Conservation (phyloP, 2,329 filamentous ascomycete species). For the Amauroascus niger region DNA sequence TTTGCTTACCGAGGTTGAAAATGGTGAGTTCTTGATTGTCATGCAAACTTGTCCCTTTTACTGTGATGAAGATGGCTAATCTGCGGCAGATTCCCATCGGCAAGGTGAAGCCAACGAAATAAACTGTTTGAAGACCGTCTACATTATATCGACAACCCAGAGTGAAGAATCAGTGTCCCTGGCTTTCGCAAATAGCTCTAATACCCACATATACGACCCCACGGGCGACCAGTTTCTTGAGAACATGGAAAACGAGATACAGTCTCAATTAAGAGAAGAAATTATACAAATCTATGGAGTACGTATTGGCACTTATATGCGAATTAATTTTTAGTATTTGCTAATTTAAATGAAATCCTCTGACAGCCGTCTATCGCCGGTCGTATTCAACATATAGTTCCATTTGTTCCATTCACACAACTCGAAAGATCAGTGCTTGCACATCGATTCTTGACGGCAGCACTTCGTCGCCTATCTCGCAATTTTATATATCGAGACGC, state of each 20-base stretch:
- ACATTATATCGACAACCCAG: constrained; percentile 31
- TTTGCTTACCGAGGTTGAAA: background rate
- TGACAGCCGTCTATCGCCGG: constrained; percentile 34
- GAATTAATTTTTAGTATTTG: background rate
- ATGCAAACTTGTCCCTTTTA: no score
- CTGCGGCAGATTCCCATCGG: background rate
- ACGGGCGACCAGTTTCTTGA: background rate
- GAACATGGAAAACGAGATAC: background rate
- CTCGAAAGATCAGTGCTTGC: constrained; percentile 36
- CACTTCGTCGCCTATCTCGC: background rate
- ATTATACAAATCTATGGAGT: constrained; percentile 11
- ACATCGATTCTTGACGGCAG: constrained; percentile 35
- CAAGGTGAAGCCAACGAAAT: background rate
- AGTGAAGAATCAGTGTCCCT: constrained; percentile 16
- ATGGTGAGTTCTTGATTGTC: background rate
- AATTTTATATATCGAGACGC: background rate
- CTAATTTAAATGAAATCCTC: background rate
- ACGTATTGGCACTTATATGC: background rate
- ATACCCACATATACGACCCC: background rate
- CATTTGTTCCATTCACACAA: constrained; percentile 37
- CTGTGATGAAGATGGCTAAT: no score
- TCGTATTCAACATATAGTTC: constrained; percentile 35
- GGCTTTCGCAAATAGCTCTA: background rate
- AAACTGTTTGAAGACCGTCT: constrained; percentile 30
- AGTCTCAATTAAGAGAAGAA: constrained; percentile 5